These are phyloP conservation scores for Rhynchospora tenuis DNA, from an alignment of 176 grass and related monocot genomes.

Conservation along the genomic window DNA sequence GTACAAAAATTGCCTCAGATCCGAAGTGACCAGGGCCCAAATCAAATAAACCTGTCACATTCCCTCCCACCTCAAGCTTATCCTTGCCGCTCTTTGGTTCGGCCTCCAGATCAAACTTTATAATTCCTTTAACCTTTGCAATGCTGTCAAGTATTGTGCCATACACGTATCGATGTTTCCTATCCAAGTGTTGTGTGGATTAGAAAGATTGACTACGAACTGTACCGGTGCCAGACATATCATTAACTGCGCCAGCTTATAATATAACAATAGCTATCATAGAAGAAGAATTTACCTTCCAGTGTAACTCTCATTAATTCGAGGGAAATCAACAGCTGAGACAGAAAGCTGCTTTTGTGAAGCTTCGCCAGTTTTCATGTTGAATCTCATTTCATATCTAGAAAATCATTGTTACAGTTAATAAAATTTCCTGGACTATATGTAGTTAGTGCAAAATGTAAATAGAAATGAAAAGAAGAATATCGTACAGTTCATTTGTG, in stretches of 20 bases:
- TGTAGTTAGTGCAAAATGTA: slow-evolving; percentile 1
- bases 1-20: slow-evolving; percentile 88
- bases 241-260: neutral
- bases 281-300: slow-evolving; percentile 47
- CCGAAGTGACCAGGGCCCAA: slow-evolving; percentile 63
- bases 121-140: slow-evolving; percentile 55
- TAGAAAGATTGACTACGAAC: neutral
- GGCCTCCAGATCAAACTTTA: slow-evolving; percentile 78
- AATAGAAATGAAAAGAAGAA: slow-evolving; percentile 2
- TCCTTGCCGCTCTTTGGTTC: slow-evolving; percentile 52
- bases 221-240: neutral
- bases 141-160: slow-evolving; percentile 60
- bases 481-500: slow-evolving; percentile 59
- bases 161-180: slow-evolving; percentile 75
- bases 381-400: slow-evolving; percentile 94
- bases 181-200: slow-evolving; percentile 8
- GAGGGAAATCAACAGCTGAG: slow-evolving; percentile 87
- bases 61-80: slow-evolving; percentile 75
- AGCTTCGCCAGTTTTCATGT: slow-evolving; percentile 78
- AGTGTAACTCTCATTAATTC: slow-evolving; percentile 82
- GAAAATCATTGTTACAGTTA: slow-evolving; percentile 3
- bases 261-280: slow-evolving; percentile 3
- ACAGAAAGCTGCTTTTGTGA: slow-evolving; percentile 79
- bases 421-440: neutral
- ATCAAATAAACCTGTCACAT: slow-evolving; percentile 61